Evolutionary conservation across 164 flowering plant species (phyloP), one percentile per base, ranked within the genome.

Genomic region (grape (Vitis vinifera)): DNA sequence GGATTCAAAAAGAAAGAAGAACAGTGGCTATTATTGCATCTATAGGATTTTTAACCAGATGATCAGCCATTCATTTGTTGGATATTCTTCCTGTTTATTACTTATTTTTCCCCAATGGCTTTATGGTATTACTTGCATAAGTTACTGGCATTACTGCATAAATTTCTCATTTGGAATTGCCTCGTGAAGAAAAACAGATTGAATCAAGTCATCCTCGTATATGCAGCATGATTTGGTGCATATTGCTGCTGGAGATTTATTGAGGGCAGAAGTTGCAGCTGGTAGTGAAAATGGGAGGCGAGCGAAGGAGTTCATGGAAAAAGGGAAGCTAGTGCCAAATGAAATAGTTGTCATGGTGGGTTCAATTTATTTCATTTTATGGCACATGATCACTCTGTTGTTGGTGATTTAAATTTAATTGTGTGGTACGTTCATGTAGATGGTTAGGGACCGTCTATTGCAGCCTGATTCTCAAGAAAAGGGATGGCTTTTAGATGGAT

Each of bases 401-500:
- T 17, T 73, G 57, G 13, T 69, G 67, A 65, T 71, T 65, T 57
- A 63, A 48, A 10, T 75, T 76, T 74, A 37, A 37, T 37, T 37
- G 44, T 37, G 44, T 0, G 44, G 5, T 37, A 37, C 44, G 52
- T 44, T 68, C 23, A 44, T 77, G 62, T 75, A 95, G 99, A 96
- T 96, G 98, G 98, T 96, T 70, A 93, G 88, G 80, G 97, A 93
- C 17, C 97, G 99, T 6, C 79, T 96, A 8, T 74, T 68, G 49
- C 85, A 81, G 74, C 76, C 82, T 23, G 98, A 96, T 81, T 89
- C 98, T 68, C 81, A 63, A 71, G 88, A 87, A 75, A 87, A 84
- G 23, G 99, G 99, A 9, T 96, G 99, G 99, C 98, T 96, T 77
- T 85, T 96, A 76, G 99, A 96, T 87, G 99, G 99, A 76, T 96